Conservation (phyloP, 164 flowering plant species). For the Pachysandra terminalis region DNA sequence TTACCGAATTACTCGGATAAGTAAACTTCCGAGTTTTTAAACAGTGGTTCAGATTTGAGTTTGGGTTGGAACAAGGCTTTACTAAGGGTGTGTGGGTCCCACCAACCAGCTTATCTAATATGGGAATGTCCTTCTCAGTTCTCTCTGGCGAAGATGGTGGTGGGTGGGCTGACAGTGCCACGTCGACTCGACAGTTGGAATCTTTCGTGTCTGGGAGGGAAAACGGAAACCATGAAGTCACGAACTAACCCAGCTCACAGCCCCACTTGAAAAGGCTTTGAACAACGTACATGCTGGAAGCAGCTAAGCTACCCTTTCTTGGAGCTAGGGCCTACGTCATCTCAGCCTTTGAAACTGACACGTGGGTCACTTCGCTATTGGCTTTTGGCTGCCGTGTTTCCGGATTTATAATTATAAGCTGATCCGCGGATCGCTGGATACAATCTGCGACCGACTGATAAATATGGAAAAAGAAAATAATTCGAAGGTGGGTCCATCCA, state of each 20-base stretch:
- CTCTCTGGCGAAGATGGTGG: slow-evolving; percentile 39
- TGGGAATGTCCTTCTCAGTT: slow-evolving; percentile 44
- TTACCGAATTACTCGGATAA: no score
- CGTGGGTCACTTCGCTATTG: slow-evolving; percentile 23
- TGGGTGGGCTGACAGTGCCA: slow-evolving; percentile 45
- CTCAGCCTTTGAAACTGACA: background rate
- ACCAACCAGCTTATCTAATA: slow-evolving; percentile 13
- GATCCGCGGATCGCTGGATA: slow-evolving; percentile 1
- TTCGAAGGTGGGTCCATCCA: no score
- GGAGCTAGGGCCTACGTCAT: slow-evolving; percentile 22
- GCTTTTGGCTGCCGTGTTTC: slow-evolving; percentile 1
- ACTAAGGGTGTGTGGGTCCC: slow-evolving; percentile 19
- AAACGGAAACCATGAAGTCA: background rate
- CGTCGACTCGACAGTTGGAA: slow-evolving; percentile 34
- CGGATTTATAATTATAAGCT: slow-evolving; percentile 5
- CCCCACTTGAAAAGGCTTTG: no score
- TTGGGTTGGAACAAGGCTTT: slow-evolving; percentile 15
- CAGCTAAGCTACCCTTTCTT: background rate
- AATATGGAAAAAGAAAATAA: no score
- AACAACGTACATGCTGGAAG: no score
- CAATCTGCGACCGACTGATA: background rate
- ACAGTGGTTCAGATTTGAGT: no score
- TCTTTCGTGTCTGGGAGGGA: slow-evolving; percentile 19
- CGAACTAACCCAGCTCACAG: slow-evolving; percentile 16
- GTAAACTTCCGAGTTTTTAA: no score